Base-by-base conservation (phyloP, 139 green algal species). In the Trebouxia sp. region DNA sequence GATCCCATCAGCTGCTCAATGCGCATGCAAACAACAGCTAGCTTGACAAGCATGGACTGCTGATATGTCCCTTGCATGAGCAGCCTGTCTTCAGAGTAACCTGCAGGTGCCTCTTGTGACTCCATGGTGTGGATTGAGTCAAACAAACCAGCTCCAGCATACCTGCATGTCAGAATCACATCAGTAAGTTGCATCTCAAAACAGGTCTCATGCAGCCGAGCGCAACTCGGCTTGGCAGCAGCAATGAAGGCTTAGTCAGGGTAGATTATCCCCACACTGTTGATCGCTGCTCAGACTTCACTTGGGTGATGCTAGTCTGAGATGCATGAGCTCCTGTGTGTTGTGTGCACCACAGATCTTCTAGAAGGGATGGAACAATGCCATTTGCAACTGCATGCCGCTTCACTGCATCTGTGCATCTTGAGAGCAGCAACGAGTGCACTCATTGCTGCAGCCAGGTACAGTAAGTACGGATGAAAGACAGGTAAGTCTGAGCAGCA, bases 141-240 rank as follows among this genome's bases (percentile, higher is more conserved):
- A 76, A 87, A 89, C 20, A 89, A 48, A 11, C 85, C 85, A 22
- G 85, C 85, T 14, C 85, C 85, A 7, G 85, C 85, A 78, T 75
- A 85, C 58, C 81, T 85, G 70, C 80, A 76, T 8, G 32, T 45
- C n/a, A 43, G 4, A n/a, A 43, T 26, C 43, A 43, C 10, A 35
- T 15, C 47, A 62, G 17, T 42, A 7, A 39, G 45, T n/a, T 47
- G 6, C 32, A 28, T 42, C 56, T 37, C 56, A 69, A 28, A 28
- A 42, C 2, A 45, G 26, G 3, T 24, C 3, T 15, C 26, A 32
- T 15, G 26, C 20, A 69, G 56, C 2, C 56, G 32, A 4, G 15
- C 12, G 14, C 56, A 67, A 9, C 12, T 17, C 56, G 12, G 48
- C 28, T 11, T 67, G 17, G 24, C 56, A 38, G 56, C 14, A 67